Percentiles rank a stretch among this genome's conserved stretches.
Evolutionary conservation across 257 asterid genomes (phyloP).

Genomic region (Striga asiatica): DNA sequence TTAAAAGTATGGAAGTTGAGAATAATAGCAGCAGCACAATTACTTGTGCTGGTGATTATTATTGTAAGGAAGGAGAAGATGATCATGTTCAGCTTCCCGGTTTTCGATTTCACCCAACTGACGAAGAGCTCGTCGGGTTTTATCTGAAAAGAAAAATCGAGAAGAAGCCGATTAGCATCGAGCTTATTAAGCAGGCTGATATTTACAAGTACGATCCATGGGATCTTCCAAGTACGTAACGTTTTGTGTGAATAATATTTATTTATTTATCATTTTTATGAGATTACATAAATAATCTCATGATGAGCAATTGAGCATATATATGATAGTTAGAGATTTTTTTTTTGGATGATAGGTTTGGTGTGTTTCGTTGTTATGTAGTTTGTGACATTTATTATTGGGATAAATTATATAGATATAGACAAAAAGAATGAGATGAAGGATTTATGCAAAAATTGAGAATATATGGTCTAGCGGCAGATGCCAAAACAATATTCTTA

Average conservation of each 20-base stretch:
- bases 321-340: too few relatives aligned
- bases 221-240: conserved; percentile 43
- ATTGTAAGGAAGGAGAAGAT: conserved; percentile 2
- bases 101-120: conserved; percentile 43
- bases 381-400: too few relatives aligned
- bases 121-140: conserved; percentile 44
- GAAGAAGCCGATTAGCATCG: conserved; percentile 19
- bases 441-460: too few relatives aligned
- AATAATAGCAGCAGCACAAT: background rate
- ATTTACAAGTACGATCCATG: conserved; percentile 51
- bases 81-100: conserved; percentile 27
- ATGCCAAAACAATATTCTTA: too few relatives aligned
- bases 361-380: too few relatives aligned
- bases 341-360: too few relatives aligned
- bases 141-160: conserved; percentile 36
- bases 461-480: too few relatives aligned
- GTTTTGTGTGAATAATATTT: background rate
- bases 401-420: too few relatives aligned
- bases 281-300: background rate
- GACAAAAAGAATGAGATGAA: too few relatives aligned
- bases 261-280: background rate
- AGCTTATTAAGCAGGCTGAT: conserved; percentile 34
- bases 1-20: conserved; percentile 14
- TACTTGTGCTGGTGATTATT: background rate
- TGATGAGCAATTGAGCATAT: too few relatives aligned